Evolutionary conservation across 768 basidiomycete species (phyloP).

Genomic region (Pleurotus sapidus): DNA sequence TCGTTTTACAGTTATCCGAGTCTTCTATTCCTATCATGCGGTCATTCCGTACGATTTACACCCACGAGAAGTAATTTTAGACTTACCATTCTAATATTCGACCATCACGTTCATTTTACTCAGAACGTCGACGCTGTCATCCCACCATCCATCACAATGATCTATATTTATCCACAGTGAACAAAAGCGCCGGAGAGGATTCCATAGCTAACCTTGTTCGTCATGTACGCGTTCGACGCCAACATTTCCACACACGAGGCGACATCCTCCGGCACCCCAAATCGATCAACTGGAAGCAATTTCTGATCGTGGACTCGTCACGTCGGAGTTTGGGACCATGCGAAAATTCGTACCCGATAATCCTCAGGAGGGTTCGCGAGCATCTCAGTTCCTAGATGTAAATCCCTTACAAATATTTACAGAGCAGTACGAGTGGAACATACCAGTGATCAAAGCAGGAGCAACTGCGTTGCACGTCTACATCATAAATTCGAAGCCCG

Average conservation of each 20-base stretch:
- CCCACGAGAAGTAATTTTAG: too few species aligned
- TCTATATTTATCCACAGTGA: not conserved
- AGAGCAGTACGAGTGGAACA: not conserved
- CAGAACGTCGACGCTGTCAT: not conserved
- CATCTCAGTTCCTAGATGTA: conserved; percentile 41
- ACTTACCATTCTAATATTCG: too few species aligned
- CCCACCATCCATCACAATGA: not conserved
- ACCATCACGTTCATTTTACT: not conserved
- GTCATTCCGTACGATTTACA: too few species aligned
- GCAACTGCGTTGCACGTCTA: conserved; percentile 53
- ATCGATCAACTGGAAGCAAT: conserved; percentile 48
- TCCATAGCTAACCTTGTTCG: too few species aligned
- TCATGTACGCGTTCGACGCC: conserved; percentile 51
- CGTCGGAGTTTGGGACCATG: too few species aligned
- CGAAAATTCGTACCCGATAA: conserved; percentile 22
- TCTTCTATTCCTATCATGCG: too few species aligned
- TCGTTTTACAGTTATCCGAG: too few species aligned
- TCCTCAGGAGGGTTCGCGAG: conserved; percentile 36
- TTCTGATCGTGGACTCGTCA: conserved; percentile 23
- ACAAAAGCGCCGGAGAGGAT: too few species aligned
- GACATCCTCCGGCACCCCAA: conserved; percentile 49
- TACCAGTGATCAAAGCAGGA: conserved; percentile 47
- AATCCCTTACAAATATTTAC: not conserved
- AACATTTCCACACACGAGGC: conserved; percentile 48
- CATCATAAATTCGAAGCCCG: too few species aligned